Conservation (phyloP, 257 asterid genomes). For the Rauvolfia tetraphylla region DNA sequence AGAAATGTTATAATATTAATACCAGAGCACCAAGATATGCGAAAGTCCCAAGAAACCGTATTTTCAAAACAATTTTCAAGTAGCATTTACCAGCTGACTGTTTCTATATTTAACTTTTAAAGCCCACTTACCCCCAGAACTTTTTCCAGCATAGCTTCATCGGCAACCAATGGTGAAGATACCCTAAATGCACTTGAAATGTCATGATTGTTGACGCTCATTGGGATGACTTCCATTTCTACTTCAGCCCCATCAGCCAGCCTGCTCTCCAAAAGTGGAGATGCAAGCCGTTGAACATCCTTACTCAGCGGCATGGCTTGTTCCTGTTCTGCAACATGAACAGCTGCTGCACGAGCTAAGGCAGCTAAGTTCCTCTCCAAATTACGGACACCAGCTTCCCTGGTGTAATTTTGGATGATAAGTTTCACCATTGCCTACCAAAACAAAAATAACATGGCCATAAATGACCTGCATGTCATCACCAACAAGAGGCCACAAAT, state of each 20-base stretch:
- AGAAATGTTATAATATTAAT: slow-evolving; percentile 10
- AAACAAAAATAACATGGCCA: slow-evolving; percentile 16
- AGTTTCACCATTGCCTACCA: slow-evolving; percentile 78
- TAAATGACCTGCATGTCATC: slow-evolving; percentile 2
- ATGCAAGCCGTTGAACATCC: slow-evolving; percentile 77
- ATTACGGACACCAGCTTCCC: slow-evolving; percentile 98
- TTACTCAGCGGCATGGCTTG: slow-evolving; percentile 75
- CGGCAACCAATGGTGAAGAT: slow-evolving; percentile 67
- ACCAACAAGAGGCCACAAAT: slow-evolving; percentile 16
- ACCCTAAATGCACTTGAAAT: slow-evolving; percentile 65
- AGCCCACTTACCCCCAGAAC: slow-evolving; percentile 87
- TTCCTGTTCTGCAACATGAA: slow-evolving; percentile 83
- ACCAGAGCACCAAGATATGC: background rate
- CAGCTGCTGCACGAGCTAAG: slow-evolving; percentile 99
- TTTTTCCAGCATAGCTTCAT: slow-evolving; percentile 92
- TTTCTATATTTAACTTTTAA: slow-evolving; percentile 1
- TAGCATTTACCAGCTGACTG: background rate
- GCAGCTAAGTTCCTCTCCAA: slow-evolving; percentile 97
- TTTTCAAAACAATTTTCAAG: background rate
- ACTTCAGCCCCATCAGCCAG: slow-evolving; percentile 91
- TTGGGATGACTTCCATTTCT: slow-evolving; percentile 97
- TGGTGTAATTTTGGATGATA: slow-evolving; percentile 86
- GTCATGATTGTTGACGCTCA: slow-evolving; percentile 76
- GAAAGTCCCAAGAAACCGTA: background rate
- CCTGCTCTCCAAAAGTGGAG: slow-evolving; percentile 77